phyloP scores from a whole-genome alignment of 768 basidiomycete species.

The Suillus subaureus region DNA sequence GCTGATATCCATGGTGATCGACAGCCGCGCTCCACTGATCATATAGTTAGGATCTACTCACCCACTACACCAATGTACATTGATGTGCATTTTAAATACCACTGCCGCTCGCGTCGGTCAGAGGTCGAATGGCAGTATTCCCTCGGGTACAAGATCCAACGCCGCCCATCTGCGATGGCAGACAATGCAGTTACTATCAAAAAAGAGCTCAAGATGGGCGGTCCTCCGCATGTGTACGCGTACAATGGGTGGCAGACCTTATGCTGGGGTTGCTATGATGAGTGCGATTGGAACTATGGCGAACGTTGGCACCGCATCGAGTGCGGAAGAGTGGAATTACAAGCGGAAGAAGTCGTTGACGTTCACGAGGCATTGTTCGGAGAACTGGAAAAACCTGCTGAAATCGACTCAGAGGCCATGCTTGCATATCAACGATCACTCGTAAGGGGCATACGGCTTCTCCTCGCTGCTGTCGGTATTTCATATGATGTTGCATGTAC shows the following conservation, averaged over 20 bases:
- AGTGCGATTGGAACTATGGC: not conserved
- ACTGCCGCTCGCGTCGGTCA: constrained; percentile 1
- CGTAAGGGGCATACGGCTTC: not conserved
- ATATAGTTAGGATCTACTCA: constrained; percentile 11
- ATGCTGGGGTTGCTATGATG: not conserved
- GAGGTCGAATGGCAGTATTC: constrained; percentile 16
- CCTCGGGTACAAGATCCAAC: constrained; percentile 12
- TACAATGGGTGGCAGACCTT: not conserved
- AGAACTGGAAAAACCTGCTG: not conserved
- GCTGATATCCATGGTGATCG: not conserved
- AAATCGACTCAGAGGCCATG: not conserved
- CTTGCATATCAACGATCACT: not conserved
- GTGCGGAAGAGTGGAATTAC: not conserved
- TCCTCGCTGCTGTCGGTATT: not conserved
- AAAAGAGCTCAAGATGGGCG: not conserved
- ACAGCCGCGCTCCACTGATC: constrained; percentile 11
- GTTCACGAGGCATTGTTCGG: not conserved
- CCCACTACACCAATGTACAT: constrained; percentile 15
- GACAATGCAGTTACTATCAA: not conserved
- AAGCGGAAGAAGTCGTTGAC: not conserved
- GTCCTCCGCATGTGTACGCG: not conserved
- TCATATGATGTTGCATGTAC: not conserved
- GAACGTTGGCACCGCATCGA: not conserved
- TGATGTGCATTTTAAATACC: constrained; percentile 20
- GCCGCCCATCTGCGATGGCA: not conserved